Evolutionary conservation across 306 rosid genomes (phyloP).

Genomic region (Glycine latifolia): DNA sequence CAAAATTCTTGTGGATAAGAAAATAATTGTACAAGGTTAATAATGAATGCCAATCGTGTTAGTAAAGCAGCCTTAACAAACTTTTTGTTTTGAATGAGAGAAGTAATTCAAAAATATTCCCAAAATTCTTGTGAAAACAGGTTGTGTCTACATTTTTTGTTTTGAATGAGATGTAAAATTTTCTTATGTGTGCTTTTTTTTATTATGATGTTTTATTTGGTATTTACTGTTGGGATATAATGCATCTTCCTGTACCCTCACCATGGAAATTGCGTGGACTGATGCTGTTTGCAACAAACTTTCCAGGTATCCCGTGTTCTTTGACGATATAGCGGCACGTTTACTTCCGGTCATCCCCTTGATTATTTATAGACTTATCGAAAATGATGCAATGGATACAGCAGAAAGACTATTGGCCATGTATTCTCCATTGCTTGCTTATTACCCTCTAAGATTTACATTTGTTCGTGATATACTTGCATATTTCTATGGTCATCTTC

Average conservation of each 20-base stretch:
- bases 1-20: conserved; percentile 1
- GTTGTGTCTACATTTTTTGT: too few relatives aligned
- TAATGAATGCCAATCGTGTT: conserved; percentile 14
- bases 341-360: conserved; percentile 95
- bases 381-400: conserved; percentile 86
- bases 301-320: conserved; percentile 89
- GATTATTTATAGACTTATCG: conserved; percentile 88
- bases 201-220: neutral
- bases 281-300: conserved; percentile 36
- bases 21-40: neutral
- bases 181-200: neutral
- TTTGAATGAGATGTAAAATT: neutral
- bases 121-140: too few relatives aligned
- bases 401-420: conserved; percentile 79
- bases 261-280: conserved; percentile 40
- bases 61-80: neutral
- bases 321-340: conserved; percentile 94
- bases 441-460: conserved; percentile 89
- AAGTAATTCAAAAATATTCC: neutral
- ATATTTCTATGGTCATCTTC: conserved; percentile 93
- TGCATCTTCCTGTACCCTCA: conserved; percentile 11
- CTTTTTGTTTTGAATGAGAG: neutral
- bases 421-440: conserved; percentile 74
- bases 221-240: conserved; percentile 25
- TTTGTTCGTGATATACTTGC: conserved; percentile 98